These are phyloP conservation scores for Fragaria ananassa DNA, from an alignment of 306 rosid species.

Conservation along the genomic window DNA sequence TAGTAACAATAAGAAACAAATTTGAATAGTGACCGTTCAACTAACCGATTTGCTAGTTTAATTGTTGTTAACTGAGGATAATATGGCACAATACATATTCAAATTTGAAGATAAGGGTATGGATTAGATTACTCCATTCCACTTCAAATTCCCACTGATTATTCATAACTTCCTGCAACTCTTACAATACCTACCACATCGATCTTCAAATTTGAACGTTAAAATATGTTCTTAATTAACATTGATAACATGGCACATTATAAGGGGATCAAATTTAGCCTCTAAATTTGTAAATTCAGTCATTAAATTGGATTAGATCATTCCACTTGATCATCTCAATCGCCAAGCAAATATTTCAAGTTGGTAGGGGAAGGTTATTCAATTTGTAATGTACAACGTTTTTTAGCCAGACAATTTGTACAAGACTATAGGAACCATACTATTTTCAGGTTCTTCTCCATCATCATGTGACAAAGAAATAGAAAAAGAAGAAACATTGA, in stretches of 20 bases:
- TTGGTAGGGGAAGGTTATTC: not conserved
- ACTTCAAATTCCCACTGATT: not conserved
- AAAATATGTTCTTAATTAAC: not conserved
- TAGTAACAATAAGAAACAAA: not conserved
- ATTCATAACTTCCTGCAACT: not conserved
- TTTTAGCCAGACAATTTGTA: not conserved
- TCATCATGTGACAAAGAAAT: not conserved
- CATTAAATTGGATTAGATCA: not conserved
- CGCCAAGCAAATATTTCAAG: not conserved
- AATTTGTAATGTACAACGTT: not conserved
- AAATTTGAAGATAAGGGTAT: not conserved
- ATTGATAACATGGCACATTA: not conserved
- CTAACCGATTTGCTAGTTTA: not conserved
- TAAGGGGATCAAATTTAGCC: not conserved
- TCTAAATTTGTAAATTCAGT: not conserved
- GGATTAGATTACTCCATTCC: not conserved
- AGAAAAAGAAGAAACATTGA: not conserved
- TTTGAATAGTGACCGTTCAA: not conserved
- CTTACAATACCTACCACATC: not conserved
- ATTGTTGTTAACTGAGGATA: not conserved
- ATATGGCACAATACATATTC: not conserved
- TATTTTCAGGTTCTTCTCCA: not conserved
- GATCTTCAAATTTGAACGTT: not conserved
- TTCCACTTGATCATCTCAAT: not conserved
- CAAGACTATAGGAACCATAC: not conserved